A percentile compares a stretch with the other conserved stretches of the same genome.
Evolutionary conservation across 306 rosid species (phyloP).

Genomic region (Delonix regia): DNA sequence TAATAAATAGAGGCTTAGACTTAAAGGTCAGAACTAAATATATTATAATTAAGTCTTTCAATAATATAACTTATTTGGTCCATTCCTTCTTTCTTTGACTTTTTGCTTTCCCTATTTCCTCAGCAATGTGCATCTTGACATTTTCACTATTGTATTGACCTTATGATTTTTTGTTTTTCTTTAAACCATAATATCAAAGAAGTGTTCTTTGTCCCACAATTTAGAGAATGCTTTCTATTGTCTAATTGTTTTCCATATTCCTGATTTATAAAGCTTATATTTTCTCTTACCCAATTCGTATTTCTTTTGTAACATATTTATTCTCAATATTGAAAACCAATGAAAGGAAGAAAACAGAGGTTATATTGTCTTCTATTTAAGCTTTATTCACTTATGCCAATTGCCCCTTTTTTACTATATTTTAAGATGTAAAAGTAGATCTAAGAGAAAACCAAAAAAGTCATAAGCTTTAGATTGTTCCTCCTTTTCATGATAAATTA

Average conservation of each 20-base stretch:
- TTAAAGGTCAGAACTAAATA: too few relatives aligned
- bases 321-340: background rate
- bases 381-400: too few relatives aligned
- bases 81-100: too few relatives aligned
- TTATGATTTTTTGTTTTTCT: background rate
- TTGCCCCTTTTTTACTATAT: background rate
- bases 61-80: too few relatives aligned
- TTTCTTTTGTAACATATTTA: background rate
- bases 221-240: too few relatives aligned
- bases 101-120: too few relatives aligned
- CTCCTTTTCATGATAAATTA: too few relatives aligned
- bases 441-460: background rate
- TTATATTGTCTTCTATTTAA: too few relatives aligned
- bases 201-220: background rate
- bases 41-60: too few relatives aligned
- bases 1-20: too few relatives aligned
- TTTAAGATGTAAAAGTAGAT: background rate
- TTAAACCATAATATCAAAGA: background rate
- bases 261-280: background rate
- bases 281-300: background rate
- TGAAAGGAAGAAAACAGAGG: background rate
- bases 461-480: too few relatives aligned
- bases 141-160: slow-evolving; percentile 11
- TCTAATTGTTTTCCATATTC: background rate
- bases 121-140: slow-evolving; percentile 1